These are phyloP conservation scores for Pinus taeda DNA, from an alignment of 75 land plant genomes.

Conservation along the genomic window DNA sequence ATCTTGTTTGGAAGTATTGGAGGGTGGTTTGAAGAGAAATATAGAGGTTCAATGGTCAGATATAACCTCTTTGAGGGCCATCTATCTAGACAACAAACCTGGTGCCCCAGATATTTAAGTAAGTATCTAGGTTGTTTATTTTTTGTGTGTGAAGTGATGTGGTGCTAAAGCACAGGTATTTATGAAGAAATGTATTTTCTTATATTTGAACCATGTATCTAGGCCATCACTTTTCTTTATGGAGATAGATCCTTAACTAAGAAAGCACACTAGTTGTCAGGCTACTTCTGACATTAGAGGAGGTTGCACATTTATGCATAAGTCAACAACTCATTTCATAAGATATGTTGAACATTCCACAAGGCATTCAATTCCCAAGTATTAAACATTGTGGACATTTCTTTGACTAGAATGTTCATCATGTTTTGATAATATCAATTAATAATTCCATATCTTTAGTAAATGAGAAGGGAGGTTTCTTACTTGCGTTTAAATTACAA, in stretches of 20 bases:
- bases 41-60: constrained; percentile 92
- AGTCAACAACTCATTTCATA: constrained; percentile 17
- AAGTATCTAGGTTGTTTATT: too few species aligned
- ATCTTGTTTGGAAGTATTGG: constrained; percentile 91
- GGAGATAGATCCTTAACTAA: constrained; percentile 81
- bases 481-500: too few species aligned
- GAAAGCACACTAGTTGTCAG: constrained; percentile 85
- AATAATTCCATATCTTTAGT: not conserved
- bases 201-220: constrained; percentile 41
- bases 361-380: constrained; percentile 4
- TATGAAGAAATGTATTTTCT: too few species aligned
- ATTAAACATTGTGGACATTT: too few species aligned
- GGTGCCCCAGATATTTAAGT: constrained; percentile 57
- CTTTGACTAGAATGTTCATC: too few species aligned
- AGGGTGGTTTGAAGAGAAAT: constrained; percentile 74
- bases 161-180: too few species aligned
- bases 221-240: constrained; percentile 82
- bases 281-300: constrained; percentile 74
- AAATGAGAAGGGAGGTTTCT: too few species aligned
- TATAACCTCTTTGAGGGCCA: constrained; percentile 58
- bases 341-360: too few species aligned
- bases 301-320: constrained; percentile 63
- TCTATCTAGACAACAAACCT: constrained; percentile 37
- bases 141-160: too few species aligned
- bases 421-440: not conserved